These are phyloP conservation scores for Trypanosoma brucei DNA, from an alignment of 208 protist species.

Conservation along the genomic window DNA sequence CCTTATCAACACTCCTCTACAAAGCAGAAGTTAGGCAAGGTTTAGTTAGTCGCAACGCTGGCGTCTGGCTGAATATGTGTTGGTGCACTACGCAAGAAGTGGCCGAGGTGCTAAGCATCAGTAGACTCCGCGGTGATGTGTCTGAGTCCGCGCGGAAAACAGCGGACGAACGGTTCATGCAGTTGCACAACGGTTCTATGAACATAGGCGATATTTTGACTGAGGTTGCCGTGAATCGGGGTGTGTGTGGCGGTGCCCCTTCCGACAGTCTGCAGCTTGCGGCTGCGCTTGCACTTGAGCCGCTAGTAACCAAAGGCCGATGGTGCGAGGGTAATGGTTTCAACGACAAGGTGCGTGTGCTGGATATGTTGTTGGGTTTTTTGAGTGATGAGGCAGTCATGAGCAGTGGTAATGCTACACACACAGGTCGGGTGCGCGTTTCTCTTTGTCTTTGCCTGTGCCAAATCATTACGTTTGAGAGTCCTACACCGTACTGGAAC, in stretches of 20 bases:
- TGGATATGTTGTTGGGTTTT: conserved; percentile 19
- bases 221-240: conserved; percentile 22
- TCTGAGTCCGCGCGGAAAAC: conserved; percentile 25
- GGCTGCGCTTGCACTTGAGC: conserved; percentile 39
- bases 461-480: conserved; percentile 37
- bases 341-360: conserved; percentile 30
- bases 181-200: conserved; percentile 28
- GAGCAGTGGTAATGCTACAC: neutral
- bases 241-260: neutral
- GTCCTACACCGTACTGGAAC: conserved; percentile 31
- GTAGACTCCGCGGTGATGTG: conserved; percentile 28
- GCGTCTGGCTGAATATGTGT: conserved; percentile 20
- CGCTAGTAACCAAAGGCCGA: conserved; percentile 27
- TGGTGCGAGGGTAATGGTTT: conserved; percentile 43
- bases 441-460: conserved; percentile 29
- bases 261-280: conserved; percentile 33
- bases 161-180: conserved; percentile 33
- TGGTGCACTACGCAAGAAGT: conserved; percentile 40
- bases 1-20: neutral
- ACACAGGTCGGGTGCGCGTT: conserved; percentile 2
- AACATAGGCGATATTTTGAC: conserved; percentile 58
- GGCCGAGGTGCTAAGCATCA: conserved; percentile 22
- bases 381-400: neutral
- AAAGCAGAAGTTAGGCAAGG: neutral
- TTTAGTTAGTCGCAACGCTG: no score